Conservation (phyloP, 2,329 filamentous ascomycete genomes). For the Colletotrichum sp. region DNA sequence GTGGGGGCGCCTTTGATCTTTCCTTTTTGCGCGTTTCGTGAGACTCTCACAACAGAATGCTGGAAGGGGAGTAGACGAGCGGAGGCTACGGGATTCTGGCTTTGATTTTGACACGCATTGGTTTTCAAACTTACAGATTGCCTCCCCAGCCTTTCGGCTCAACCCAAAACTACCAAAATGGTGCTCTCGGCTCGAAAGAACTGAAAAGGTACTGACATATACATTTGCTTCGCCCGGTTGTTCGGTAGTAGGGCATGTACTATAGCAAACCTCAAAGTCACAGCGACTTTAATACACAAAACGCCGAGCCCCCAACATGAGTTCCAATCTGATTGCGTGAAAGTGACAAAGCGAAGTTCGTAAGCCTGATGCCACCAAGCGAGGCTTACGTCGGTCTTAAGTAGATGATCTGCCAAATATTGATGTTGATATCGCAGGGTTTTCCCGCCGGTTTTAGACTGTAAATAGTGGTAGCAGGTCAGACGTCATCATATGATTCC, state of each 20-base stretch:
- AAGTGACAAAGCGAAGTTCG: not conserved
- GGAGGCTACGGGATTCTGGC: conserved; percentile 13
- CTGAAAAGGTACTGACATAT: not conserved
- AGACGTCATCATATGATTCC: not conserved
- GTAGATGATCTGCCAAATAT: not conserved
- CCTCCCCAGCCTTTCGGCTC: conserved; percentile 7
- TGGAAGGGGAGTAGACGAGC: conserved; percentile 2
- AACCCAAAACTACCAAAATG: conserved; percentile 5
- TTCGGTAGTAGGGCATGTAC: conserved; percentile 11
- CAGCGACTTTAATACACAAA: conserved; percentile 13
- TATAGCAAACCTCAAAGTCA: conserved; percentile 10
- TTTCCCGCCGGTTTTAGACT: not conserved
- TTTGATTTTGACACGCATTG: conserved; percentile 14
- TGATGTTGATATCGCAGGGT: not conserved
- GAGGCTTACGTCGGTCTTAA: not conserved
- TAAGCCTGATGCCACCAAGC: not conserved
- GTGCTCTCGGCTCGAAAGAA: not conserved
- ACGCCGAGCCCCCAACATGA: conserved; percentile 9
- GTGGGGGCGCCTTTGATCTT: not conserved
- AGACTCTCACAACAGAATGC: conserved; percentile 8
- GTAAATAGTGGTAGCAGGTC: not conserved
- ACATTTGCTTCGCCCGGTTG: conserved; percentile 3
- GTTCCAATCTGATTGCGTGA: not conserved
- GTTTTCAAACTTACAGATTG: conserved; percentile 16
- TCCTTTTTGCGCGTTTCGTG: conserved; percentile 10